These are phyloP conservation scores for Garcileccinum viscosum DNA, from an alignment of 1,284 basidiomycete species.

Conservation along the genomic window DNA sequence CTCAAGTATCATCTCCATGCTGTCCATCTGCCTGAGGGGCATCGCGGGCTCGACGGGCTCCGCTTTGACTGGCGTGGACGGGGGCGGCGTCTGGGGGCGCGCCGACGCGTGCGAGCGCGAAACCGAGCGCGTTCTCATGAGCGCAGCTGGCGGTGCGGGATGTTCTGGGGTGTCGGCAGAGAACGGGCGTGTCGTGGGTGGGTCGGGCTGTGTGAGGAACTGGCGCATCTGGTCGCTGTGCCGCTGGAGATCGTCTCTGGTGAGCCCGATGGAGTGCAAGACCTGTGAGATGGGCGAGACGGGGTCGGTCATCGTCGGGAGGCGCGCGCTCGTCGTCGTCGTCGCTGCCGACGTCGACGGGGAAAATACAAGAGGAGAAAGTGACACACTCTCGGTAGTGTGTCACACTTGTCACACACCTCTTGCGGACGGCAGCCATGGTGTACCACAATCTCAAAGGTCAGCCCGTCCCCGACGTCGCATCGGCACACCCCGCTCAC, in stretches of 20 bases:
- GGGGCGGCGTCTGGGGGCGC: slow-evolving; percentile 43
- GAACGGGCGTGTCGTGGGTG: slow-evolving; percentile 49
- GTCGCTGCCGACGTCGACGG: slow-evolving; percentile 27
- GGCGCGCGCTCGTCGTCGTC: slow-evolving; percentile 13
- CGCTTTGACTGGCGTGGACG: slow-evolving; percentile 64
- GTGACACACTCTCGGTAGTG: not conserved
- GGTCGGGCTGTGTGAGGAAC: slow-evolving; percentile 64
- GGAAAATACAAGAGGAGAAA: slow-evolving; percentile 15
- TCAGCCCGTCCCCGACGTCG: slow-evolving; percentile 40
- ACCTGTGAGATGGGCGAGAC: slow-evolving; percentile 68
- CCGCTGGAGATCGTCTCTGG: slow-evolving; percentile 69
- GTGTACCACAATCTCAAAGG: slow-evolving; percentile 93
- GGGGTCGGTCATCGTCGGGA: slow-evolving; percentile 32
- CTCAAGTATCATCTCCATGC: slow-evolving; percentile 77
- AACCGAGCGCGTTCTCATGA: slow-evolving; percentile 55
- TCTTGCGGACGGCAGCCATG: slow-evolving; percentile 49
- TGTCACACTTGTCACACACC: slow-evolving; percentile 33
- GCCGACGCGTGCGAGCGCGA: slow-evolving; percentile 54
- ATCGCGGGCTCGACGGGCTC: slow-evolving; percentile 57
- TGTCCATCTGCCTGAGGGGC: slow-evolving; percentile 63
- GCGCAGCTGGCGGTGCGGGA: slow-evolving; percentile 42
- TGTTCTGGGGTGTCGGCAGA: slow-evolving; percentile 45
- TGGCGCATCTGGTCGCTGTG: slow-evolving; percentile 77
- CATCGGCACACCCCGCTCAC: slow-evolving; percentile 21
- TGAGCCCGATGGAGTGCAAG: slow-evolving; percentile 69